Evolutionary conservation across 495 filamentous ascomycete species (phyloP), one percentile per base, ranked within the genome.

Genomic region (Xylaria bambusicola): DNA sequence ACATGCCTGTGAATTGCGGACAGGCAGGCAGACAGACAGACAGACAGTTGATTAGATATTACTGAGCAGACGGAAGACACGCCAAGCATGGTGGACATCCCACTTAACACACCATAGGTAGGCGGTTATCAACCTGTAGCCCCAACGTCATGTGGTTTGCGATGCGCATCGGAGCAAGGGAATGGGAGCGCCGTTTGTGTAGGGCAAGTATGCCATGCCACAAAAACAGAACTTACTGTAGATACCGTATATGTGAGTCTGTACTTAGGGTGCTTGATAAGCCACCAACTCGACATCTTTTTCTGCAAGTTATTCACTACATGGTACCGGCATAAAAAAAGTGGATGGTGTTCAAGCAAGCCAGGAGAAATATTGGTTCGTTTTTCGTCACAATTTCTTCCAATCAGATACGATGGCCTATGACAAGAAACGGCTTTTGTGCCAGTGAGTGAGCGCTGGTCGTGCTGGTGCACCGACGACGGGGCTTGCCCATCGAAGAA

Each of bases 391-490:
- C 58, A 54, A 55, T 61, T 55, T 33, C 51, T 51, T 55, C 58
- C 58, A 61, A 61, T 61, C 51, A 56, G 24, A 46, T 20, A 8
- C 33, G 40, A 51, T 6, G 8, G 52, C 50, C 58, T 44, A 49
- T 61, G 58, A 50, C 58, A 61, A 49, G 45, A 55, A 54, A 61
- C 51, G 58, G 51, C 46, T 56, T 60, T 45, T 27, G 33, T 17
- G 29, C 41, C 40, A 61, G 52, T 45, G 58, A 50, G 58, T n/a
- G n/a, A n/a, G n/a, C n/a, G n/a, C n/a, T n/a, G n/a, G n/a, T n/a
- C n/a, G n/a, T n/a, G 58, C 58, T 61, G 57, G 49, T 60, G 57
- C 57, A 49, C 57, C 57, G 57, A 51, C 56, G 35, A n/a, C n/a
- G n/a, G n/a, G 46, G 45, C 15, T 58, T 50, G 44, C 13, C 33